These are phyloP conservation scores for Passalora sequoiae DNA, from an alignment of 2,329 filamentous ascomycete species.

Conservation along the genomic window DNA sequence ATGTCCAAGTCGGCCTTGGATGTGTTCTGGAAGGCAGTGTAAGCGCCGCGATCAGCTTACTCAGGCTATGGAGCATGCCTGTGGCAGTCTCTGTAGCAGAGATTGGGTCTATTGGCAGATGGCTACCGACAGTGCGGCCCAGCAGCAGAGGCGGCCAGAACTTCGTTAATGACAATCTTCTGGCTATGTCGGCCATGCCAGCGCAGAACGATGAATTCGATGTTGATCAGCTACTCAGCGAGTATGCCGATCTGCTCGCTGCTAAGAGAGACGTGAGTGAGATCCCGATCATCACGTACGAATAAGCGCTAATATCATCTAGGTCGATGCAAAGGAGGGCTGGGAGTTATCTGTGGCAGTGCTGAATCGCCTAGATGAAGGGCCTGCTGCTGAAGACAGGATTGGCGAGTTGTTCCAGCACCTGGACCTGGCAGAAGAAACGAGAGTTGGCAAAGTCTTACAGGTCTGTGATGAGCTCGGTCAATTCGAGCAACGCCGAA, in stretches of 20 bases:
- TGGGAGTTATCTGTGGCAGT: conserved; percentile 88
- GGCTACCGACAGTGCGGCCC: conserved; percentile 61
- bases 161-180: conserved; percentile 77
- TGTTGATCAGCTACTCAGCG: conserved; percentile 71
- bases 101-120: conserved; percentile 74
- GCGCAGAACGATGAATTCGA: conserved; percentile 63
- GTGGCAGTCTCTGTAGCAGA: conserved; percentile 75
- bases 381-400: conserved; percentile 63
- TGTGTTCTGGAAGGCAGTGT: conserved; percentile 78
- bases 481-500: conserved; percentile 71
- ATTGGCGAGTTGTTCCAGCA: conserved; percentile 69
- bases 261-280: conserved; percentile 29
- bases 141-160: conserved; percentile 49
- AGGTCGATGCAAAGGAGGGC: conserved; percentile 50
- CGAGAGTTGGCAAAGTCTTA: conserved; percentile 76
- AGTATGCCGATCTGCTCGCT: conserved; percentile 65
- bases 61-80: conserved; percentile 75
- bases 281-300: not conserved
- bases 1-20: conserved; percentile 74
- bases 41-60: conserved; percentile 66
- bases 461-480: conserved; percentile 70
- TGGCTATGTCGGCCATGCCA: conserved; percentile 68
- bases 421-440: conserved; percentile 65
- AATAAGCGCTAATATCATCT: conserved; percentile 30
- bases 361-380: conserved; percentile 73